Percentiles rank a stretch among this genome's conserved stretches.
These are phyloP conservation scores for Apiospora pterosperma DNA, from an alignment of 2,329 filamentous ascomycete genomes.

Conservation along the genomic window DNA sequence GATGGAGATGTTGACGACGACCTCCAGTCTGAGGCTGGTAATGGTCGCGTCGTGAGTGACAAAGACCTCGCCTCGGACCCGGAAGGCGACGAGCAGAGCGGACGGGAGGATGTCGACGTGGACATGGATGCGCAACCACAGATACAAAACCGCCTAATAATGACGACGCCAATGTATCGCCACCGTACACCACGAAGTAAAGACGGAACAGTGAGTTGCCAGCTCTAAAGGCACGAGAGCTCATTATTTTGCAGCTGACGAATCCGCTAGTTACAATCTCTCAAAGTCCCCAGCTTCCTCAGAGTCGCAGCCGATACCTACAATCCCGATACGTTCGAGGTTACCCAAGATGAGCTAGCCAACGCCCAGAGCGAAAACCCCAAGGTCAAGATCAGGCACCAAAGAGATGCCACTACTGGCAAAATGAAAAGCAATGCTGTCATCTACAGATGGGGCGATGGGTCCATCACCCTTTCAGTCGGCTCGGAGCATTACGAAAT, in stretches of 20 bases:
- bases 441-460: constrained; percentile 75
- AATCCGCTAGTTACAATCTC: constrained; percentile 55
- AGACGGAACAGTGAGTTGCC: constrained; percentile 60
- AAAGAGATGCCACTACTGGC: constrained; percentile 62
- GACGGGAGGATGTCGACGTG: constrained; percentile 40
- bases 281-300: constrained; percentile 72
- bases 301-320: constrained; percentile 67
- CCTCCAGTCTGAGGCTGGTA: constrained; percentile 57
- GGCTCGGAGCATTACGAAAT: constrained; percentile 76
- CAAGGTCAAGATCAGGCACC: constrained; percentile 66
- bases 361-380: constrained; percentile 54
- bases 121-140: constrained; percentile 33
- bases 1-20: constrained; percentile 58
- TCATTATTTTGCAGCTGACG: constrained; percentile 12
- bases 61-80: constrained; percentile 53
- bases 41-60: constrained; percentile 62
- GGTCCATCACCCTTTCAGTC: constrained; percentile 71
- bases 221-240: constrained; percentile 3
- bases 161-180: constrained; percentile 62
- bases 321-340: constrained; percentile 62
- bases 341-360: constrained; percentile 50
- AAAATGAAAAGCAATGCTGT: constrained; percentile 72
- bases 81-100: constrained; percentile 38
- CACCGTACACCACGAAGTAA: constrained; percentile 69
- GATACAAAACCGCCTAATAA: constrained; percentile 53